Evolutionary conservation across 2,329 filamentous ascomycete species (phyloP).

Genomic region (Chrysoporthe austroafricana): DNA sequence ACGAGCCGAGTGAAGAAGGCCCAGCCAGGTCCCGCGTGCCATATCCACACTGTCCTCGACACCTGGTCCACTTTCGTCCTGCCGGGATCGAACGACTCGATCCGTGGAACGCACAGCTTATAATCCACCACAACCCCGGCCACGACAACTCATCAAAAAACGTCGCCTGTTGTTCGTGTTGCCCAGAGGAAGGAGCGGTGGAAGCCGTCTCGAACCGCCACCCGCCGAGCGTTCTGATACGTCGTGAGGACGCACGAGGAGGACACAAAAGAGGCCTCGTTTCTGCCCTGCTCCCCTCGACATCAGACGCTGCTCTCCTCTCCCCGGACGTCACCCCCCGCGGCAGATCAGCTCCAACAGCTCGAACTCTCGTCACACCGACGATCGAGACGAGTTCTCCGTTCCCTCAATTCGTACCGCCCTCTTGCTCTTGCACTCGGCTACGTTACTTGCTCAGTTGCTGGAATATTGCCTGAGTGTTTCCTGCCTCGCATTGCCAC

Average conservation of each 20-base stretch:
- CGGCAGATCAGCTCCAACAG: background rate
- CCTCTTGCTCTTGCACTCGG: conserved; percentile 3
- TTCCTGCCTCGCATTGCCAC: conserved; percentile 23
- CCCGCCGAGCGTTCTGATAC: background rate
- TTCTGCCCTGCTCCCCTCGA: too few species aligned
- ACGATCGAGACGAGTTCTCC: conserved; percentile 25
- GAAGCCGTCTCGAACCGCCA: background rate
- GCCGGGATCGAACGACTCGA: conserved; percentile 8
- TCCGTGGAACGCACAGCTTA: background rate
- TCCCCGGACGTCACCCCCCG: background rate
- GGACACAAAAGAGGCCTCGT: background rate
- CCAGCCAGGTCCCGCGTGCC: background rate
- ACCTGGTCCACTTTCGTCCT: conserved; percentile 3
- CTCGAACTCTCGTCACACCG: conserved; percentile 27
- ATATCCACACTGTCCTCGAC: conserved; percentile 1
- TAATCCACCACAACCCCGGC: background rate
- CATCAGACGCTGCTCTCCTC: too few species aligned
- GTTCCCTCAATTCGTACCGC: background rate
- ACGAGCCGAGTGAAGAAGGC: background rate
- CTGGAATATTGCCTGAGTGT: conserved; percentile 40
- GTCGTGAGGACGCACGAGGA: conserved; percentile 1
- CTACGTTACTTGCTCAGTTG: conserved; percentile 32
- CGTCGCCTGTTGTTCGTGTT: background rate
- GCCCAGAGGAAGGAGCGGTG: background rate
- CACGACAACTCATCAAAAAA: conserved; percentile 10